phyloP scores from a whole-genome alignment of 345 rosid genomes.

The Camelina neglecta region DNA sequence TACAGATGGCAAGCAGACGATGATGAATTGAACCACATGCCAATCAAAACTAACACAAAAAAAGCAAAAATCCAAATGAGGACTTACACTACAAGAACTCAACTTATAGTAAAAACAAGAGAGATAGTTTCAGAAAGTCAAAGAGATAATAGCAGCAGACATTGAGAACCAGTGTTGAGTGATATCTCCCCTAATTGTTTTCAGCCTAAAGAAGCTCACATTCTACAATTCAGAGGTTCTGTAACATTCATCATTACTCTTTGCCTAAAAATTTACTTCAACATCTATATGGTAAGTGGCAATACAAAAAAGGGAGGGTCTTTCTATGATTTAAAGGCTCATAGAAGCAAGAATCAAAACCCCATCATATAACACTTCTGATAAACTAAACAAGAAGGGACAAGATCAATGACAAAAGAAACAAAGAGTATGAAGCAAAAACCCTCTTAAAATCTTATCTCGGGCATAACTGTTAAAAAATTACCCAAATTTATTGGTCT shows the following conservation, averaged over 20 bases:
- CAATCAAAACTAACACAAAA: constrained; percentile 74
- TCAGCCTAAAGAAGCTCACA: constrained; percentile 22
- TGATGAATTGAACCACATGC: constrained; percentile 93
- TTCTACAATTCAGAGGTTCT: not conserved
- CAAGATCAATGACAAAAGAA: too few relatives aligned
- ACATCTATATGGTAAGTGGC: not conserved
- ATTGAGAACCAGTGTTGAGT: constrained; percentile 1
- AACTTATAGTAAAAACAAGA: not conserved
- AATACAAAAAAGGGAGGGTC: not conserved
- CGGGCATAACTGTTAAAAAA: too few relatives aligned
- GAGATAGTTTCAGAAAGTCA: constrained; percentile 17
- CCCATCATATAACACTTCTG: too few relatives aligned
- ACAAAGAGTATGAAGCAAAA: too few relatives aligned
- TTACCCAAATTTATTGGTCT: constrained; percentile 82
- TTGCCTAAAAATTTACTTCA: not conserved
- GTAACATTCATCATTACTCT: not conserved
- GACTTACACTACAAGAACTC: constrained; percentile 8
- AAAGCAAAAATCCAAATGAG: constrained; percentile 28
- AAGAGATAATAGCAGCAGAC: constrained; percentile 5
- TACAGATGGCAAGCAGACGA: constrained; percentile 90
- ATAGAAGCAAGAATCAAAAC: constrained; percentile 5
- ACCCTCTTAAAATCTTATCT: too few relatives aligned
- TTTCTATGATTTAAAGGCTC: constrained; percentile 17
- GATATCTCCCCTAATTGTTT: not conserved
- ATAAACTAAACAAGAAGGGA: too few relatives aligned